A percentile compares a stretch with the other conserved stretches of the same genome.
These are phyloP conservation scores for Chenopodium formosanum DNA, from an alignment of 148 eudicot genomes.

Conservation along the genomic window DNA sequence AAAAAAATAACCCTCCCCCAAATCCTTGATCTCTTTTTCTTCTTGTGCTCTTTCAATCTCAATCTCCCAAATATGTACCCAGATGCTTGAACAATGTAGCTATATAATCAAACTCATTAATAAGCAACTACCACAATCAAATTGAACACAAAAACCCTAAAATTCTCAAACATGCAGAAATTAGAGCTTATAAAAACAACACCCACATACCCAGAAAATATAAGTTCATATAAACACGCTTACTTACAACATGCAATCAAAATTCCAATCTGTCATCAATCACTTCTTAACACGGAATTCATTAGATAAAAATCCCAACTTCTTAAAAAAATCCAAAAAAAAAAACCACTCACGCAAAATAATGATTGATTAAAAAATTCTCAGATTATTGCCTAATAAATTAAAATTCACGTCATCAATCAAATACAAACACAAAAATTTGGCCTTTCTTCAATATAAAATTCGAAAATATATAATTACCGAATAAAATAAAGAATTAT, in stretches of 20 bases:
- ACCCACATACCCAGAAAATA: neutral
- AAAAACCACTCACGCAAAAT: neutral
- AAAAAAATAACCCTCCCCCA: neutral
- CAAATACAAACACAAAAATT: slow-evolving; percentile 12
- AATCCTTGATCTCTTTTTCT: neutral
- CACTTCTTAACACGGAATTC: slow-evolving; percentile 17
- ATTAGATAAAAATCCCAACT: neutral
- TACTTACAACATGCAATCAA: slow-evolving; percentile 20
- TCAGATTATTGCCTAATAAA: neutral
- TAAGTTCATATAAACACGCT: slow-evolving; percentile 16
- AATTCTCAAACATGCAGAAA: neutral
- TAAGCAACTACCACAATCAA: slow-evolving; percentile 13
- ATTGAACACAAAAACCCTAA: neutral
- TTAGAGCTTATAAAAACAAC: neutral
- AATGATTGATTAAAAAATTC: neutral
- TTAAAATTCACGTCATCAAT: slow-evolving; percentile 16
- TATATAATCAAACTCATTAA: slow-evolving; percentile 9
- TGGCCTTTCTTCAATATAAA: slow-evolving; percentile 11
- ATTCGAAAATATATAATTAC: slow-evolving; percentile 1
- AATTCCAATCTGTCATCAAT: slow-evolving; percentile 23
- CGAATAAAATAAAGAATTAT: neutral
- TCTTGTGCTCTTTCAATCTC: neutral
- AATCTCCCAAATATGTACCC: slow-evolving; percentile 1
- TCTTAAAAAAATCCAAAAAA: neutral
- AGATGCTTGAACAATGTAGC: slow-evolving; percentile 8